Evolutionary conservation across 1,284 basidiomycete species (phyloP), one percentile per base, ranked within the genome.

Genomic region (Grifola frondosa): DNA sequence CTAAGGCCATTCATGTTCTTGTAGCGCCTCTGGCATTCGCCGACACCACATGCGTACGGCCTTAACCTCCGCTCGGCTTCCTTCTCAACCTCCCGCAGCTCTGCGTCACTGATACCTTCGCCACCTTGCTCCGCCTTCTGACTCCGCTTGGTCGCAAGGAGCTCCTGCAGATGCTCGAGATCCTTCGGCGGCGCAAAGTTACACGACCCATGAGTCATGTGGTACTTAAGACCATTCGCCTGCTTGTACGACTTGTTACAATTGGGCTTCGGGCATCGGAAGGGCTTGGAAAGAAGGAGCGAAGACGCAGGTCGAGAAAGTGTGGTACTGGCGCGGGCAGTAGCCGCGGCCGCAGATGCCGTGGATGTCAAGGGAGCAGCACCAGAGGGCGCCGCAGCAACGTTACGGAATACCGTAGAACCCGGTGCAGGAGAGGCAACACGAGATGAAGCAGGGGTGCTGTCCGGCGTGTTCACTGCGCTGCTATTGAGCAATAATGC

Each of bases 191-290:
- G 88, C 1, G 89, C 88, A 65, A 91, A 93, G 64, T 91, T 92
- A 69, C 94, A 98, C 54, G 88, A 89, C 4, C 96, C 91, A 62
- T 93, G 91, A 15, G 91, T 87, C 66, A 95, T 87, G 69, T 99
- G 96, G 68, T 98, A 98, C 74, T 99, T 98, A 58, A 99, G 77
- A 1, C 90, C 90, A 61, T 92, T 92, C 48, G 92, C 93, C 70
- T 98, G 96, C 75, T 98, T 98, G 78, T 99, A 99, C 33, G 84
- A 85, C 78, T 99, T 99, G 74, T 94, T 95, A 75, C 96, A 99
- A 44, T 97, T 96, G 0, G 91, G 87, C 57, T 96, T 96, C 12
- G 93, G 93, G 73, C 96, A 99, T 52, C 88, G 81, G 84, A 96
- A 99, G 0, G 96, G 96, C 67, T 97, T 97, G 53, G 77, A 84